Conservation (phyloP, 306 rosid species). For the Acacia confusa region DNA sequence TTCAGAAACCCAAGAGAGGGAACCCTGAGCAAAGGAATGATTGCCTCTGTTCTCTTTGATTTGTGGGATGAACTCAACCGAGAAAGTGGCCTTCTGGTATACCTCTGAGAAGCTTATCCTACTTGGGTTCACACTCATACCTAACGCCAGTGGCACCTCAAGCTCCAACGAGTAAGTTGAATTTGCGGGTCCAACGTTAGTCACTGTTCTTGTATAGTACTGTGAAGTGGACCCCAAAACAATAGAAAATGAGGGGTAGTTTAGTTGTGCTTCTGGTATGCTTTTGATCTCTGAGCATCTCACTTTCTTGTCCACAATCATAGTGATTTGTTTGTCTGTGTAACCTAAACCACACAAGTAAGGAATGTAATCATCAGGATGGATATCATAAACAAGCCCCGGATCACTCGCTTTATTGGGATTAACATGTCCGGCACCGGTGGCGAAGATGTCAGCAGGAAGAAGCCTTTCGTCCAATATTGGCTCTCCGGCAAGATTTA, state of each 20-base stretch:
- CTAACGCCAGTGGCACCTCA: conserved; percentile 32
- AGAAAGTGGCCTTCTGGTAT: conserved; percentile 43
- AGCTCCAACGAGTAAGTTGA: conserved; percentile 38
- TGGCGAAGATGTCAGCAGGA: conserved; percentile 53
- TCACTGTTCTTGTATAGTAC: conserved; percentile 48
- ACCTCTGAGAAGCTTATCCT: conserved; percentile 38
- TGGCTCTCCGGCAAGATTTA: conserved; percentile 41
- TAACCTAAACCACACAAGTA: conserved; percentile 61
- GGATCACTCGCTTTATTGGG: conserved; percentile 52
- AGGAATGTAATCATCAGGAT: conserved; percentile 48
- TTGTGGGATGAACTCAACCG: conserved; percentile 37
- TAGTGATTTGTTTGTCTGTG: conserved; percentile 30
- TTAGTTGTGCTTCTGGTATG: conserved; percentile 48
- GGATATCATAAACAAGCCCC: conserved; percentile 50
- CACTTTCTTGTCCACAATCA: conserved; percentile 34
- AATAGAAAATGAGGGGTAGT: conserved; percentile 58
- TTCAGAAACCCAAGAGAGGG: conserved; percentile 54
- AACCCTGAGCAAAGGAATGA: conserved; percentile 39
- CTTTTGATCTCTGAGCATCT: conserved; percentile 28
- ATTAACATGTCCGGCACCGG: conserved; percentile 65
- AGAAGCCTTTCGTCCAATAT: conserved; percentile 38
- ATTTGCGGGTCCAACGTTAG: conserved; percentile 46
- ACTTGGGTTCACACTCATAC: conserved; percentile 39
- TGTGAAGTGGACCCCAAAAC: conserved; percentile 32
- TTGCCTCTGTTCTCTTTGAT: conserved; percentile 24